phyloP scores from a whole-genome alignment of 2,329 filamentous ascomycete species.

The Phialocephala subalpina region DNA sequence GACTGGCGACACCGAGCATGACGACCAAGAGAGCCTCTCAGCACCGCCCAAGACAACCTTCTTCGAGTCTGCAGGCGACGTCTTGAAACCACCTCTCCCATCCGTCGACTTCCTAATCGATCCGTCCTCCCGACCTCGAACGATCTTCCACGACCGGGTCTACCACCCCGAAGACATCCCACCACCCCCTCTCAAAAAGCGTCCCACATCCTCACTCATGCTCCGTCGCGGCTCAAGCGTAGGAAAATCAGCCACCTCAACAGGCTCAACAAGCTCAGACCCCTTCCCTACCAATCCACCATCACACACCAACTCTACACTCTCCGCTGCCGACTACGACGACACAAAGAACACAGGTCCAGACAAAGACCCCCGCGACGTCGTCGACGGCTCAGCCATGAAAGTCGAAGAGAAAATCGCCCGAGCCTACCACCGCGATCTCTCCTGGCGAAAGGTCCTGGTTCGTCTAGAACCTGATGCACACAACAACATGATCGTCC shows the following conservation, averaged over 20 bases:
- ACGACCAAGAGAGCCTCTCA: constrained; percentile 56
- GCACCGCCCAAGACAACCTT: constrained; percentile 91
- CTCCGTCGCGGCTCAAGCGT: constrained; percentile 33
- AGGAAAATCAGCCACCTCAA: background rate
- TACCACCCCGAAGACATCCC: constrained; percentile 96
- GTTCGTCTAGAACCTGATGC: constrained; percentile 96
- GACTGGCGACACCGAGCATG: constrained; percentile 47
- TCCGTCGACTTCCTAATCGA: constrained; percentile 83
- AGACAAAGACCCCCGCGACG: constrained; percentile 53
- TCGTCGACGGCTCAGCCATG: constrained; percentile 72
- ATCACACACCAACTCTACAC: constrained; percentile 51
- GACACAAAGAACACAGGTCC: constrained; percentile 57
- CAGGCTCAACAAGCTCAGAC: background rate
- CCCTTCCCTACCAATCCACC: constrained; percentile 38
- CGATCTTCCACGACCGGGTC: constrained; percentile 96
- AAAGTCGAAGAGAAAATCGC: constrained; percentile 98
- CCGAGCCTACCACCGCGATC: constrained; percentile 87
- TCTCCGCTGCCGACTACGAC: constrained; percentile 59
- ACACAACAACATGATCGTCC: constrained; percentile 98
- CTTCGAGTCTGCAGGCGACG: constrained; percentile 92
- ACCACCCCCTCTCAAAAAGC: constrained; percentile 72
- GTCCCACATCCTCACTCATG: constrained; percentile 42
- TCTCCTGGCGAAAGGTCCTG: constrained; percentile 96
- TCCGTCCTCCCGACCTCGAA: constrained; percentile 80
- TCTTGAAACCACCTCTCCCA: constrained; percentile 90